Conservation (phyloP, 352 stramenopile genomes). For the Pythium folliculosum region DNA sequence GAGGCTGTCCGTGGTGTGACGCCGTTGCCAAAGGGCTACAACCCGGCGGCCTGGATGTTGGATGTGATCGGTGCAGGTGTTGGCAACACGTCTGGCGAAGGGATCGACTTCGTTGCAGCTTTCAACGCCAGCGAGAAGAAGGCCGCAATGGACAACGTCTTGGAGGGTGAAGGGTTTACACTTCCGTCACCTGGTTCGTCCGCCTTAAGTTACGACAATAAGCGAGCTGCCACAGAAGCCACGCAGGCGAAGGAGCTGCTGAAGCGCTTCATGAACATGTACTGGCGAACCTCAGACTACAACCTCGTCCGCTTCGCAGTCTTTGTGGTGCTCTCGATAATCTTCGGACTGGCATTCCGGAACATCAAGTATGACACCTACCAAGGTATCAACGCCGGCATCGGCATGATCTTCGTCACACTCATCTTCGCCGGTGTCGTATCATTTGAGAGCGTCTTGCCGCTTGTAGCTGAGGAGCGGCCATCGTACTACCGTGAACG, state of each 20-base stretch:
- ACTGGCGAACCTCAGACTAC: constrained; percentile 75
- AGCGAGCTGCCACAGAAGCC: neutral
- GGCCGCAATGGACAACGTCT: constrained; percentile 30
- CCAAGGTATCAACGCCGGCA: constrained; percentile 30
- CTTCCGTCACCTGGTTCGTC: constrained; percentile 24
- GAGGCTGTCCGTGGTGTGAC: constrained; percentile 42
- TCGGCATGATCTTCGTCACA: constrained; percentile 71
- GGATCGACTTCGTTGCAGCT: constrained; percentile 17
- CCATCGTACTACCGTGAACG: constrained; percentile 61
- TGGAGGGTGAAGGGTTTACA: constrained; percentile 69
- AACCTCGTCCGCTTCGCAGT: constrained; percentile 53
- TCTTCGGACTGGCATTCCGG: constrained; percentile 47
- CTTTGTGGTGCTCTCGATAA: constrained; percentile 32
- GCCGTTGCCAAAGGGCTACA: constrained; percentile 36
- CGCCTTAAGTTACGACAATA: constrained; percentile 1
- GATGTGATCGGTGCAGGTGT: constrained; percentile 50
- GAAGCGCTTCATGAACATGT: constrained; percentile 34
- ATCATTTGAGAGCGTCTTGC: constrained; percentile 14
- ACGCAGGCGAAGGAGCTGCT: constrained; percentile 5
- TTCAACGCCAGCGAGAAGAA: constrained; percentile 12
- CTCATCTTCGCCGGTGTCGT: constrained; percentile 56
- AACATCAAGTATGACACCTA: constrained; percentile 30
- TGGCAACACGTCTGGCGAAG: constrained; percentile 14
- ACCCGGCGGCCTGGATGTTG: constrained; percentile 60
- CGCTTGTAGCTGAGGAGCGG: constrained; percentile 45